phyloP scores from a whole-genome alignment of 331 rosid species.

The Rosa hybrid region DNA sequence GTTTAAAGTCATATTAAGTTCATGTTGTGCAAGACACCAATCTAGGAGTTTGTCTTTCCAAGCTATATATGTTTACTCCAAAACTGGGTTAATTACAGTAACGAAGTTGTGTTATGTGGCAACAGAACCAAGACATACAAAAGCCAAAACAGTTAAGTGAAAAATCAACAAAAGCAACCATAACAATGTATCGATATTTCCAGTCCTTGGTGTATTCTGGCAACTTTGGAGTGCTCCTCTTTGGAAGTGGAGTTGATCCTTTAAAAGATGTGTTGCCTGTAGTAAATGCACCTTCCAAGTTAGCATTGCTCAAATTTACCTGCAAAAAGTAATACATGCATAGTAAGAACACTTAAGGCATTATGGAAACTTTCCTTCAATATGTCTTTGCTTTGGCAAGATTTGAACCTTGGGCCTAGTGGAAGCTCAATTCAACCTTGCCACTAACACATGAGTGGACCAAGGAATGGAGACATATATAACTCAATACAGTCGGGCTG shows the following conservation, averaged over 20 bases:
- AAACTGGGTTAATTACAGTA: no score
- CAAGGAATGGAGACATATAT: not conserved
- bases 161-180: no score
- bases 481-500: not conserved
- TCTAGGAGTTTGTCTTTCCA: no score
- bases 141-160: no score
- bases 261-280: constrained; percentile 84
- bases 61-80: no score
- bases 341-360: constrained; percentile 4
- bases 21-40: no score
- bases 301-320: constrained; percentile 83
- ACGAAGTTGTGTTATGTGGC: no score
- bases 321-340: constrained; percentile 31
- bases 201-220: no score
- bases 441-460: not conserved
- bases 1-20: no score
- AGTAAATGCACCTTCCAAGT: constrained; percentile 84
- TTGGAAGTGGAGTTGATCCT: constrained; percentile 71
- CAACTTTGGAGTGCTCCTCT: no score
- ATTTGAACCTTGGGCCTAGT: not conserved
- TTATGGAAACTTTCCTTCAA: not conserved
- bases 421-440: not conserved
- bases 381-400: not conserved
- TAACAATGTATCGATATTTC: no score
- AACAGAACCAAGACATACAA: no score